Percentiles rank a stretch among this genome's conserved stretches.
Evolutionary conservation across 192 early-diverging fungal genomes (phyloP).

Genomic region (Borealophlyctis nickersoniae): DNA sequence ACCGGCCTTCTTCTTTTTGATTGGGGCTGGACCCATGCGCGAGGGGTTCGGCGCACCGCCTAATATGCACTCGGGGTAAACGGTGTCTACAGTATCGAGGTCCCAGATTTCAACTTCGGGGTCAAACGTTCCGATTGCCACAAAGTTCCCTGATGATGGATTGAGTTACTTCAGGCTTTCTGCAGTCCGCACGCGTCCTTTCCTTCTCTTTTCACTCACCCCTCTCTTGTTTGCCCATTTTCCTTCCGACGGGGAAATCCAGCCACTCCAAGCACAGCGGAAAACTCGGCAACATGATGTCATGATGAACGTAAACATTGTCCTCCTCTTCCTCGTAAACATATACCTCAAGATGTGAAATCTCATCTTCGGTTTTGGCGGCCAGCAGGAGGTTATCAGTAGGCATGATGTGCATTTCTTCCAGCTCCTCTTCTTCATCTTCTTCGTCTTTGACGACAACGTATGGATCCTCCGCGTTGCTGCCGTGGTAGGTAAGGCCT

Average conservation of each 20-base stretch:
- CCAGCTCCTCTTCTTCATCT: constrained; percentile 72
- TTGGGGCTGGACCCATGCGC: constrained; percentile 44
- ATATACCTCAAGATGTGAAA: constrained; percentile 93
- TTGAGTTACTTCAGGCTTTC: constrained; percentile 6
- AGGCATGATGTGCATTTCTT: constrained; percentile 73
- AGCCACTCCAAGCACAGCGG: constrained; percentile 96
- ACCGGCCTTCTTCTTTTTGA: constrained; percentile 44
- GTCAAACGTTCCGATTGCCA: constrained; percentile 96
- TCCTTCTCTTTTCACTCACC: constrained; percentile 7
- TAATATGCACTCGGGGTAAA: constrained; percentile 88
- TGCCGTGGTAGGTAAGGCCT: constrained; percentile 80
- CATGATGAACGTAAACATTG: constrained; percentile 97
- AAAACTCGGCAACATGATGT: constrained; percentile 95
- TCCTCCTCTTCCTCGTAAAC: constrained; percentile 78
- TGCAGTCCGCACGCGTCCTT: no score
- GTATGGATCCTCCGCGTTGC: constrained; percentile 83
- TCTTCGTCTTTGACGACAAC: constrained; percentile 67
- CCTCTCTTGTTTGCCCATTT: constrained; percentile 38
- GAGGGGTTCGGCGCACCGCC: constrained; percentile 51
- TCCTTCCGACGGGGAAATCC: constrained; percentile 79
- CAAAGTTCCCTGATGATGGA: constrained; percentile 70
- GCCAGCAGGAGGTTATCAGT: constrained; percentile 87
- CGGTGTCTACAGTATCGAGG: constrained; percentile 83
- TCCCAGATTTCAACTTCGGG: constrained; percentile 99
- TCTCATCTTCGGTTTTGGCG: constrained; percentile 95